Conservation (phyloP, 768 basidiomycete genomes). For the Tulasnella sp. region DNA sequence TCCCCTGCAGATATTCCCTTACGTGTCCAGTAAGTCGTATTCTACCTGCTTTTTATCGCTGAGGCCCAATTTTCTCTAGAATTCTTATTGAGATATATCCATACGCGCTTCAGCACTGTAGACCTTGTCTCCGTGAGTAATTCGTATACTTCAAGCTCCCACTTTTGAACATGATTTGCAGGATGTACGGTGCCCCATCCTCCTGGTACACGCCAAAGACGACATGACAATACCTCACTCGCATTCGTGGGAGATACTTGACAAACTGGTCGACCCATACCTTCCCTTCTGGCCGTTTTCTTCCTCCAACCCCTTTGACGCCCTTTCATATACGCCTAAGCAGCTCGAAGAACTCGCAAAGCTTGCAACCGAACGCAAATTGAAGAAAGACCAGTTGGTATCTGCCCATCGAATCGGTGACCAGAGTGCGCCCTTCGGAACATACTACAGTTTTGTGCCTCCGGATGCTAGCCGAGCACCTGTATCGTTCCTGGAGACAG, state of each 20-base stretch:
- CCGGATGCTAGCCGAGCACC: not conserved
- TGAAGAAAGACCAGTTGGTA: slow-evolving; percentile 27
- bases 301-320: slow-evolving; percentile 23
- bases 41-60: not conserved
- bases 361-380: slow-evolving; percentile 31
- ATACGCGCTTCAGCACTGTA: slow-evolving; percentile 51
- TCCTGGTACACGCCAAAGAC: slow-evolving; percentile 62
- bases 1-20: slow-evolving; percentile 54
- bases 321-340: slow-evolving; percentile 33
- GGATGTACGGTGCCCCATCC: slow-evolving; percentile 53
- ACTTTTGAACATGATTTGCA: slow-evolving; percentile 23
- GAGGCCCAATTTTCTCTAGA: slow-evolving; percentile 27
- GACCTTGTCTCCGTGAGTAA: slow-evolving; percentile 43
- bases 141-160: not conserved
- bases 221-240: slow-evolving; percentile 61
- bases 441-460: too few species aligned
- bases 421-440: slow-evolving; percentile 34
- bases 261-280: slow-evolving; percentile 48
- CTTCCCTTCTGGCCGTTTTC: slow-evolving; percentile 40
- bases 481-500: slow-evolving; percentile 38
- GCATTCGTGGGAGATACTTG: slow-evolving; percentile 58
- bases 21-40: slow-evolving; percentile 47
- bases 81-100: slow-evolving; percentile 40
- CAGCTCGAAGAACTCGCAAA: slow-evolving; percentile 16
- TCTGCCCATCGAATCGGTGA: slow-evolving; percentile 36